Conservation (phyloP, 2,329 filamentous ascomycete species). For the Colletotrichum coccodes region DNA sequence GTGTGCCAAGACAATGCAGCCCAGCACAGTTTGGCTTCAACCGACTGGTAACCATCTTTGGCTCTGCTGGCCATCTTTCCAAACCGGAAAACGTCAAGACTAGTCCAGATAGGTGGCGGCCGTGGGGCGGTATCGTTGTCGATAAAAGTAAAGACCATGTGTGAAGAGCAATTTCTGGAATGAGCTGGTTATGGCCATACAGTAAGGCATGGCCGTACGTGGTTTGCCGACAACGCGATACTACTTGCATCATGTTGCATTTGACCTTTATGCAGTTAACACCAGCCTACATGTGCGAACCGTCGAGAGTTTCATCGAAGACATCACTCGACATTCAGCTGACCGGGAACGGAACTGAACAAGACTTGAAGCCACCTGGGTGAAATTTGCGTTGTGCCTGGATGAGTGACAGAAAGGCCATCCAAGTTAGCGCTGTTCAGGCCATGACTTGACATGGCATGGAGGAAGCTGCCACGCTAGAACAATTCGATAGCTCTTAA, state of each 20-base stretch:
- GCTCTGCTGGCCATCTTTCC: too few species aligned
- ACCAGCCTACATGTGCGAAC: neutral
- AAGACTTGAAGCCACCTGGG: too few species aligned
- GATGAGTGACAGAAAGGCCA: neutral
- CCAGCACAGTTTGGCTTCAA: too few species aligned
- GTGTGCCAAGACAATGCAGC: too few species aligned
- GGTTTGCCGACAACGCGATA: neutral
- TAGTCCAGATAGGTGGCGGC: too few species aligned
- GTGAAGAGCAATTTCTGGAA: neutral
- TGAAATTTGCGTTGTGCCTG: too few species aligned
- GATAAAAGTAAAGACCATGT: neutral
- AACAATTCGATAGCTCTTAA: neutral
- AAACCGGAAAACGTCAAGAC: too few species aligned
- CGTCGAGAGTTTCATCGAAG: neutral
- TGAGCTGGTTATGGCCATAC: neutral
- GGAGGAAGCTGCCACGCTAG: neutral
- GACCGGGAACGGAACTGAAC: neutral
- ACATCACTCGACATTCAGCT: neutral
- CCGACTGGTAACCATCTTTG: too few species aligned
- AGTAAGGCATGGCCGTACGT: neutral
- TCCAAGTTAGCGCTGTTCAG: neutral
- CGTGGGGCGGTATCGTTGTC: neutral
- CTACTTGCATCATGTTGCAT: neutral
- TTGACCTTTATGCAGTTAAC: neutral
- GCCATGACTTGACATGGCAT: neutral